Percentiles rank a stretch among this genome's conserved stretches.
These are phyloP conservation scores for Penicillium griseofulvum DNA, from an alignment of 2,329 filamentous ascomycete species.

Conservation along the genomic window DNA sequence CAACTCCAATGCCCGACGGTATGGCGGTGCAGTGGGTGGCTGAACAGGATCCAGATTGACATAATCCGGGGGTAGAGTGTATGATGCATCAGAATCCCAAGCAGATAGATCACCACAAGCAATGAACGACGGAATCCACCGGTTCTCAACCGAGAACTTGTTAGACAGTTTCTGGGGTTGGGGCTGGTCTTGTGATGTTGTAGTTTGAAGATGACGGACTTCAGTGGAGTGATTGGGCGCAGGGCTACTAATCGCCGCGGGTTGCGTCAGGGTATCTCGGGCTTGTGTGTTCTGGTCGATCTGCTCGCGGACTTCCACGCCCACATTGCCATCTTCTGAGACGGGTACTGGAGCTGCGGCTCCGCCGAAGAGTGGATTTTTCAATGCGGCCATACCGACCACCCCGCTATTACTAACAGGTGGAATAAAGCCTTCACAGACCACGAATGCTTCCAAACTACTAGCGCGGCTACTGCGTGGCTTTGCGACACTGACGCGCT, in stretches of 20 bases:
- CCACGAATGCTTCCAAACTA: slow-evolving; percentile 94
- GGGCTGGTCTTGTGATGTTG: slow-evolving; percentile 23
- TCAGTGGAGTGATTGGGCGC: slow-evolving; percentile 22
- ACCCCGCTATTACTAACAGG: slow-evolving; percentile 48
- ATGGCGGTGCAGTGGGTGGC: slow-evolving; percentile 92
- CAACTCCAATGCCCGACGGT: slow-evolving; percentile 85
- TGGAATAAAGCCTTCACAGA: slow-evolving; percentile 89
- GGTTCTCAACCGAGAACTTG: slow-evolving; percentile 45
- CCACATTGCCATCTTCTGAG: slow-evolving; percentile 33
- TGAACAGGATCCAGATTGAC: slow-evolving; percentile 89
- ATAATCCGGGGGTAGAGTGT: slow-evolving; percentile 80
- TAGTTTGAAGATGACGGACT: slow-evolving; percentile 42
- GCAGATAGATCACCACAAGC: slow-evolving; percentile 95
- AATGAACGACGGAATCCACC: slow-evolving; percentile 93
- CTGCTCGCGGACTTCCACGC: slow-evolving; percentile 35
- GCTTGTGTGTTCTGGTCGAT: slow-evolving; percentile 43
- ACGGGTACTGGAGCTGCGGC: slow-evolving; percentile 29
- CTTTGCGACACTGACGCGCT: slow-evolving; percentile 84
- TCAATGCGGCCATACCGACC: slow-evolving; percentile 41
- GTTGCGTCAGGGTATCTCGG: slow-evolving; percentile 6
- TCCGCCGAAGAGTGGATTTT: slow-evolving; percentile 43
- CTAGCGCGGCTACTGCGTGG: slow-evolving; percentile 92
- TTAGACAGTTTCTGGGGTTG: slow-evolving; percentile 22
- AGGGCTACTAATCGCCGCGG: background rate
- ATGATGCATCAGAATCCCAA: slow-evolving; percentile 94